These are phyloP conservation scores for Flaveria bidentis DNA, from an alignment of 129 eudicot genomes.

Conservation along the genomic window DNA sequence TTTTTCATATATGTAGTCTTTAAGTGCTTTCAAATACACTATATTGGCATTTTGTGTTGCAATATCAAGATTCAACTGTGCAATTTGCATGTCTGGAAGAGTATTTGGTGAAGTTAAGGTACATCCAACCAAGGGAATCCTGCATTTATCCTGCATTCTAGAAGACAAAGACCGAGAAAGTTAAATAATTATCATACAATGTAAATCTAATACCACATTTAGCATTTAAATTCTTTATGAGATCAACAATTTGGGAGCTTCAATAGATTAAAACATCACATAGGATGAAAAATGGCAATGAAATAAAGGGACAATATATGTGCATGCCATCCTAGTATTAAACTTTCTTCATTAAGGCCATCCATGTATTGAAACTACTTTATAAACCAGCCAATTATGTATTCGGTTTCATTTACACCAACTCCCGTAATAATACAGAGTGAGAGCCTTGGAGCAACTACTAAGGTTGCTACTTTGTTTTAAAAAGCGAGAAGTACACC, in stretches of 20 bases:
- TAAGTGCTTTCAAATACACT: constrained; percentile 60
- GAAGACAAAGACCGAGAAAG: constrained; percentile 32
- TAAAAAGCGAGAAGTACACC: no score
- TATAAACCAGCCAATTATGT: not conserved
- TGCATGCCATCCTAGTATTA: not conserved
- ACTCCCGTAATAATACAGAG: not conserved
- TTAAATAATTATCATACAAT: not conserved
- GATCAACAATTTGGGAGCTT: not conserved
- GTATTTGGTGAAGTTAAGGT: constrained; percentile 33
- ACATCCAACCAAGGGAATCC: constrained; percentile 28
- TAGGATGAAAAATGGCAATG: not conserved
- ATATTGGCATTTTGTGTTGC: constrained; percentile 37
- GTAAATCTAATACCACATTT: not conserved
- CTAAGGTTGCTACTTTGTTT: no score
- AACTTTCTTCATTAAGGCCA: not conserved
- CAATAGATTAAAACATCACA: not conserved
- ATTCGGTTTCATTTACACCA: not conserved
- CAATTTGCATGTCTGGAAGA: constrained; percentile 24
- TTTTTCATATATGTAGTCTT: constrained; percentile 55
- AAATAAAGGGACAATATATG: not conserved
- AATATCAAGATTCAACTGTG: constrained; percentile 37
- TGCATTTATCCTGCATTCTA: constrained; percentile 47
- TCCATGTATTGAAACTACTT: not conserved
- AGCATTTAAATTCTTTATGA: constrained; percentile 9
- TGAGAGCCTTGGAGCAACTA: no score